Conservation (phyloP, 2,329 filamentous ascomycete species). For the Orbilia quercus region DNA sequence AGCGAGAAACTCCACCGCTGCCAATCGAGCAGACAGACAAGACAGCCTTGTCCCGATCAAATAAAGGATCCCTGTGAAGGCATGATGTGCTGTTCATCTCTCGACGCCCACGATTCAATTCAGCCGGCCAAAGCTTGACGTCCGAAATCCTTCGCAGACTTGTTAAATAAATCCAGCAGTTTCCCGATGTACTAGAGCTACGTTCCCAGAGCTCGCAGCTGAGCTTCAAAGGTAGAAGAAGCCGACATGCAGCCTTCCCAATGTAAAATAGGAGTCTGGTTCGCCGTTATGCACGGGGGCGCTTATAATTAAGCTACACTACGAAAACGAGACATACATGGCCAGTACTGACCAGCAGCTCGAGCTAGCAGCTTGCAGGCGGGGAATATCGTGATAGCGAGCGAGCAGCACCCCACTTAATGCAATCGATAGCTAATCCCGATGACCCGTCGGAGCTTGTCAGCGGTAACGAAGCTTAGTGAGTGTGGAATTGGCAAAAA, state of each 20-base stretch:
- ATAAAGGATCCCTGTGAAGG: constrained; percentile 14
- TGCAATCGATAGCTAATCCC: not conserved
- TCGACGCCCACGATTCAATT: not conserved
- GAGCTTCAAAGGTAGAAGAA: not conserved
- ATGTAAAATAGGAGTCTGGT: constrained; percentile 9
- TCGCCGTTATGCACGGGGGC: constrained; percentile 22
- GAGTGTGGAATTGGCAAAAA: too few species aligned
- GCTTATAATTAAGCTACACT: constrained; percentile 8
- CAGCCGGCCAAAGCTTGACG: constrained; percentile 4
- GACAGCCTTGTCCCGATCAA: constrained; percentile 11
- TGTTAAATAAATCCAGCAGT: not conserved
- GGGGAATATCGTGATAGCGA: not conserved
- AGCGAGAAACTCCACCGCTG: constrained; percentile 18
- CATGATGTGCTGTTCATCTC: constrained; percentile 45
- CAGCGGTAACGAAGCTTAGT: not conserved
- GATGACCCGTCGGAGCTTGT: not conserved
- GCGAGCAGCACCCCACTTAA: constrained; percentile 1
- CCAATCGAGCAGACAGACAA: constrained; percentile 2
- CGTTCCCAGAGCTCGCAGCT: not conserved
- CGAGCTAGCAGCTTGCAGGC: not conserved
- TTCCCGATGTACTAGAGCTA: not conserved
- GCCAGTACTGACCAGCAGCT: not conserved
- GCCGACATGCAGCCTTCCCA: constrained; percentile 10
- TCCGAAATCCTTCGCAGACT: not conserved
- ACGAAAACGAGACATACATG: constrained; percentile 12